Percentiles rank a stretch among this genome's conserved stretches.
phyloP scores from a whole-genome alignment of 768 basidiomycete genomes.

The Suillus placidus region DNA sequence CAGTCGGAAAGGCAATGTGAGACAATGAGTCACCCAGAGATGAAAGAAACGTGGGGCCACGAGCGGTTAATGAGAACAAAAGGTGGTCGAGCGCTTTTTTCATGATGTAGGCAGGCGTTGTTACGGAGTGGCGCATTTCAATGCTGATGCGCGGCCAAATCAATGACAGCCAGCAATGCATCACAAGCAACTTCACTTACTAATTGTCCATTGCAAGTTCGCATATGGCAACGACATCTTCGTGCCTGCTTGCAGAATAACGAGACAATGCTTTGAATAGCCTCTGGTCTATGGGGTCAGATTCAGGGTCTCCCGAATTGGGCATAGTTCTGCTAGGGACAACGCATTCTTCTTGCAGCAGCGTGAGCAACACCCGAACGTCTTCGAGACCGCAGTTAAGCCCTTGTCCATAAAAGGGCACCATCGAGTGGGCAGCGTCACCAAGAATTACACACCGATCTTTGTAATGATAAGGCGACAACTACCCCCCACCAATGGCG shows the following conservation, averaged over 20 bases:
- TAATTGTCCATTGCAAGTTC: conserved; percentile 97
- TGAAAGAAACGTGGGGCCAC: conserved; percentile 47
- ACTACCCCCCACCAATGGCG: conserved; percentile 44
- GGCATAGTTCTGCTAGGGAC: conserved; percentile 42
- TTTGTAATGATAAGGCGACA: conserved; percentile 87
- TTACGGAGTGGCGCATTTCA: conserved; percentile 94
- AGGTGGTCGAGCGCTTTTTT: conserved; percentile 80
- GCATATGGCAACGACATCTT: conserved; percentile 88
- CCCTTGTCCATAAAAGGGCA: conserved; percentile 97
- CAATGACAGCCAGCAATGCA: conserved; percentile 29
- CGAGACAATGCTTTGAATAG: conserved; percentile 68
- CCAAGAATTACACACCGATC: conserved; percentile 88
- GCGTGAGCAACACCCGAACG: conserved; percentile 81
- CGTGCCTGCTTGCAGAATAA: conserved; percentile 83
- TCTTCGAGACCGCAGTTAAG: conserved; percentile 98
- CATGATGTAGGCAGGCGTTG: conserved; percentile 76
- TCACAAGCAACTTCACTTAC: conserved; percentile 54
- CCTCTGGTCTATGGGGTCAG: conserved; percentile 50
- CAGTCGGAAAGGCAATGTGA: conserved; percentile 59
- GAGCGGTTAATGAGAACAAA: conserved; percentile 62
- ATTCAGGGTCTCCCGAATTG: conserved; percentile 27
- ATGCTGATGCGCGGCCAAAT: conserved; percentile 51
- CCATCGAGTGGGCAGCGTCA: conserved; percentile 97
- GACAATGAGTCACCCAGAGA: conserved; percentile 51
- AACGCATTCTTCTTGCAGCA: conserved; percentile 75